These are phyloP conservation scores for Eudorina sp. DNA, from an alignment of 139 green algal genomes.

Conservation along the genomic window DNA sequence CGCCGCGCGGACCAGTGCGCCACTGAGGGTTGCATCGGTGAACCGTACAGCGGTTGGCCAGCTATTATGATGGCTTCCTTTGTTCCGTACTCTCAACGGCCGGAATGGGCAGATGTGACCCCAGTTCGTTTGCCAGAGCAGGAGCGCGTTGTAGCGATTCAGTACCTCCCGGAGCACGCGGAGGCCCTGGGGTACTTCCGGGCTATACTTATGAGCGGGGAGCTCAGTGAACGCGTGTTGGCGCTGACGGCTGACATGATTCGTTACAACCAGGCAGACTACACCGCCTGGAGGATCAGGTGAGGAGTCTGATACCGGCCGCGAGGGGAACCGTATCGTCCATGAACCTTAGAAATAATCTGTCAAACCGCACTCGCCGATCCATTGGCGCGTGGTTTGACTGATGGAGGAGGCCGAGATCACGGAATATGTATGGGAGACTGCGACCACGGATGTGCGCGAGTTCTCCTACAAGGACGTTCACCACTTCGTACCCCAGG, in stretches of 20 bases:
- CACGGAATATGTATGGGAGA: no score
- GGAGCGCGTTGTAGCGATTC: conserved; percentile 65
- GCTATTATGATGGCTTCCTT: neutral
- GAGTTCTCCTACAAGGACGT: no score
- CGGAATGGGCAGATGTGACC: conserved; percentile 72
- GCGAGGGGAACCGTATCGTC: no score
- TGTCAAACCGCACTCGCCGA: no score
- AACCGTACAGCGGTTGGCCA: no score
- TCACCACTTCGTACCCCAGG: conserved; percentile 25
- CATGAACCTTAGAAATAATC: no score
- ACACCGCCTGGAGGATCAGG: conserved; percentile 84
- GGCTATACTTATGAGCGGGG: conserved; percentile 59
- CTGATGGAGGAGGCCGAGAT: no score
- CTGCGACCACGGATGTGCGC: no score
- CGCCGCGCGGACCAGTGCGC: no score
- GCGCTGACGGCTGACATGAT: conserved; percentile 76
- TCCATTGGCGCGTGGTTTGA: no score
- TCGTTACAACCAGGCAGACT: conserved; percentile 81
- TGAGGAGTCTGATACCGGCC: no score
- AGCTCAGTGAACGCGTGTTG: conserved; percentile 74
- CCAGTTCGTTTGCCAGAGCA: conserved; percentile 43
- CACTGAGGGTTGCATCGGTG: no score
- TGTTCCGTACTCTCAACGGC: conserved; percentile 6
- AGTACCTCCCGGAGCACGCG: conserved; percentile 61
- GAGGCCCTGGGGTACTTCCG: conserved; percentile 73